These are phyloP conservation scores for Eucalyptus erythrocorys DNA, from an alignment of 345 rosid species.

Conservation along the genomic window DNA sequence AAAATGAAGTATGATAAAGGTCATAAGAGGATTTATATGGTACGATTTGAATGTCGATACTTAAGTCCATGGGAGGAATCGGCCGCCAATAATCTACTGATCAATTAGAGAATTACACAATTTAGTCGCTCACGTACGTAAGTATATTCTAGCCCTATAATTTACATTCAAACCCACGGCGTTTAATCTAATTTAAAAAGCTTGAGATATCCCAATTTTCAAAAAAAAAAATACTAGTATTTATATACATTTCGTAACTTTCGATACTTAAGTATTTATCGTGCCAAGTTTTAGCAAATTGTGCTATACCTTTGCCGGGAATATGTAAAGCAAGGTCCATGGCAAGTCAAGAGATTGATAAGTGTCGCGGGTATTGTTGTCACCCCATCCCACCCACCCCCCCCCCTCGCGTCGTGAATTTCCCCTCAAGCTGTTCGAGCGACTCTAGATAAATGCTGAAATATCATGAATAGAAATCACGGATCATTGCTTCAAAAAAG, in stretches of 20 bases:
- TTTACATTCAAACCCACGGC: no score
- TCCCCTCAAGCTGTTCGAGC: no score
- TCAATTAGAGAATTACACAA: neutral
- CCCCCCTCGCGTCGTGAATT: no score
- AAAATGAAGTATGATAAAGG: no score
- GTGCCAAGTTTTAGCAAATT: no score
- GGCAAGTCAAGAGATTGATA: slow-evolving; percentile 83
- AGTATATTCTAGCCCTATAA: no score
- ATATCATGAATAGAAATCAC: neutral
- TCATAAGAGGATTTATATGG: fast-evolving
- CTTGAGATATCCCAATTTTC: no score
- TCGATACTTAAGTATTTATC: fast-evolving
- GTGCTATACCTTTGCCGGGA: neutral
- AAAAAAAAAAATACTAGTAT: fast-evolving
- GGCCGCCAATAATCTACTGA: no score
- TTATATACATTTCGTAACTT: fast-evolving
- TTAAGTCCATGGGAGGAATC: fast-evolving
- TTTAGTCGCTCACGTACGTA: no score
- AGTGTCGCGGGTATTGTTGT: slow-evolving; percentile 67
- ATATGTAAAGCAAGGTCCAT: slow-evolving; percentile 84
- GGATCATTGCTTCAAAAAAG: neutral
- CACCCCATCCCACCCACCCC: no score
- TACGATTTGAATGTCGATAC: no score
- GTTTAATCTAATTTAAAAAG: no score
- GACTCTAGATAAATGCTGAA: slow-evolving; percentile 64